Percentiles rank a stretch among this genome's conserved stretches.
phyloP scores from a whole-genome alignment of 2,329 filamentous ascomycete genomes.

The Cytospora mali region DNA sequence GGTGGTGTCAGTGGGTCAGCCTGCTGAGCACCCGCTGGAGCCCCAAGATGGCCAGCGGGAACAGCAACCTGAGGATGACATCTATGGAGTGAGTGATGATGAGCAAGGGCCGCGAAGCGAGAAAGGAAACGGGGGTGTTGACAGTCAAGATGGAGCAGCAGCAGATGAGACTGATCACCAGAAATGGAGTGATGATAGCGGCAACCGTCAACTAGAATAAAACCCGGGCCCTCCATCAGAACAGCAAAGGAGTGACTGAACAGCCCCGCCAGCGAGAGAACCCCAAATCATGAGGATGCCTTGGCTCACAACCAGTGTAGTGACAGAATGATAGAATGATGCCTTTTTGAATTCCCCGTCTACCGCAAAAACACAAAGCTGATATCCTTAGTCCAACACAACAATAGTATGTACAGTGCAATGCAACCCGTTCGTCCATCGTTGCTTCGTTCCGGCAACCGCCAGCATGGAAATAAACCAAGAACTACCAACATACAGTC shows the following conservation, averaged over 20 bases:
- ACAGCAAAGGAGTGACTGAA: background rate
- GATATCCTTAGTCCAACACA: constrained; percentile 25
- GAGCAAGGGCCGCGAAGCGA: background rate
- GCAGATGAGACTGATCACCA: background rate
- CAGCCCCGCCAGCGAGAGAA: background rate
- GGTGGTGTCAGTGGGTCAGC: background rate
- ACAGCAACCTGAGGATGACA: constrained; percentile 1
- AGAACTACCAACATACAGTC: constrained; percentile 18
- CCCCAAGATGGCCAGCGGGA: background rate
- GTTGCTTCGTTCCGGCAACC: constrained; percentile 10
- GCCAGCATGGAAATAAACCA: constrained; percentile 25
- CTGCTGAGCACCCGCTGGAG: constrained; percentile 4
- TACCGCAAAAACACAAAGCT: constrained; percentile 25
- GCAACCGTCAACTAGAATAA: background rate
- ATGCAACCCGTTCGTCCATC: constrained; percentile 25
- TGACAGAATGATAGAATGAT: constrained; percentile 9
- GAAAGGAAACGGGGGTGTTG: background rate
- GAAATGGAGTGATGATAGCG: background rate
- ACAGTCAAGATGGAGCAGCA: background rate
- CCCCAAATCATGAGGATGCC: background rate
- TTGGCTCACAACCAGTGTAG: background rate
- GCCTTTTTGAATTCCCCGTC: constrained; percentile 27
- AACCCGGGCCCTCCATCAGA: background rate
- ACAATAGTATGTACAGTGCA: constrained; percentile 28
- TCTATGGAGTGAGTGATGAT: background rate